phyloP scores from a whole-genome alignment of 2,329 filamentous ascomycete genomes.

The Xylaria sp. region DNA sequence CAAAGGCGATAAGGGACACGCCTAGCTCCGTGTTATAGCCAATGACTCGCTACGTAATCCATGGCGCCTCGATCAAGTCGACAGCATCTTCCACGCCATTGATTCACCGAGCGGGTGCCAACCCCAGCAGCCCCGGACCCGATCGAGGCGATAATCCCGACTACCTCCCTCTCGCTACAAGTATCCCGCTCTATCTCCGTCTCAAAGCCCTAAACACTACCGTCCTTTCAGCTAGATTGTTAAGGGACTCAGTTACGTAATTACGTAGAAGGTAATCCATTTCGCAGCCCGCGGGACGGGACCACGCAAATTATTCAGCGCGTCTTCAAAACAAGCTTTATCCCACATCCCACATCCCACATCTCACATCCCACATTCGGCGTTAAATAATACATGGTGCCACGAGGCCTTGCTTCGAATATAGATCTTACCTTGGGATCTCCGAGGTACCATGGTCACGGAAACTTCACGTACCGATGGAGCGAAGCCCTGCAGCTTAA shows the following conservation, averaged over 20 bases:
- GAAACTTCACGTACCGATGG: neutral
- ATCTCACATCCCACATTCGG: neutral
- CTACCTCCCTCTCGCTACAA: neutral
- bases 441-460: neutral
- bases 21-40: constrained; percentile 12
- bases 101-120: neutral
- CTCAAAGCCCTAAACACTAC: too few species aligned
- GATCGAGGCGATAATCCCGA: too few species aligned
- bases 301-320: neutral
- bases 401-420: neutral
- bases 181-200: too few species aligned
- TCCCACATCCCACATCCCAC: neutral
- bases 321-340: too few species aligned
- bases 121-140: neutral
- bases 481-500: neutral
- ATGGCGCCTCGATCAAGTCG: neutral
- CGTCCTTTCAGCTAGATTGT: too few species aligned
- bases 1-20: constrained; percentile 4
- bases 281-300: neutral
- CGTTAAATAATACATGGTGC: neutral
- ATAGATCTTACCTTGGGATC: neutral
- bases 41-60: neutral
- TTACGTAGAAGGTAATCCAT: neutral
- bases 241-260: neutral
- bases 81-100: neutral